Percentiles rank a stretch among this genome's conserved stretches.
Conservation (phyloP, 371 early-diverging fungal genomes). For the Batkoa obscura region DNA sequence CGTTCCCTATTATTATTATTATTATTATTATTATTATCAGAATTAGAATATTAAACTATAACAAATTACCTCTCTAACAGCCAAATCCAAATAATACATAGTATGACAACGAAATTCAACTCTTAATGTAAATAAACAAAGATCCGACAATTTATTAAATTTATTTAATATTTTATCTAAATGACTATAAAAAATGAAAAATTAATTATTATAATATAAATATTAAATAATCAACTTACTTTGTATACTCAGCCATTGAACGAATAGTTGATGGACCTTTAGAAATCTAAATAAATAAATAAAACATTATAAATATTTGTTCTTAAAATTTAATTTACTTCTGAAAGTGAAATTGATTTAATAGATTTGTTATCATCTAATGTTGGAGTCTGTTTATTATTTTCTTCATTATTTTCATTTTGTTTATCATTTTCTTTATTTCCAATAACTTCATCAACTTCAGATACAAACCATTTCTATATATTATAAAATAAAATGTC, state of each 20-base stretch:
- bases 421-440: not conserved
- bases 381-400: no score
- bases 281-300: not conserved
- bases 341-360: no score
- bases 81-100: conserved; percentile 75
- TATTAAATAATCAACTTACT: not conserved
- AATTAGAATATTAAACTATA: conserved; percentile 5
- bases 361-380: no score
- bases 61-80: conserved; percentile 56
- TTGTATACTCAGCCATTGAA: not conserved
- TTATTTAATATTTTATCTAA: conserved; percentile 31
- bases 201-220: not conserved
- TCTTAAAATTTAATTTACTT: no score
- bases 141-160: conserved; percentile 52
- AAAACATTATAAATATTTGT: no score
- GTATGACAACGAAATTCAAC: conserved; percentile 72
- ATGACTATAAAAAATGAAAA: conserved; percentile 11
- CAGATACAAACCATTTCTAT: conserved; percentile 52
- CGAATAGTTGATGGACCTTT: not conserved
- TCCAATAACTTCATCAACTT: conserved; percentile 16
- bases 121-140: conserved; percentile 56
- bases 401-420: no score
- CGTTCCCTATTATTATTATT: conserved; percentile 18
- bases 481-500: not conserved
- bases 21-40: not conserved